These are phyloP conservation scores for Rhizoclosmatium globosum DNA, from an alignment of 192 early-diverging fungal species.

Conservation along the genomic window DNA sequence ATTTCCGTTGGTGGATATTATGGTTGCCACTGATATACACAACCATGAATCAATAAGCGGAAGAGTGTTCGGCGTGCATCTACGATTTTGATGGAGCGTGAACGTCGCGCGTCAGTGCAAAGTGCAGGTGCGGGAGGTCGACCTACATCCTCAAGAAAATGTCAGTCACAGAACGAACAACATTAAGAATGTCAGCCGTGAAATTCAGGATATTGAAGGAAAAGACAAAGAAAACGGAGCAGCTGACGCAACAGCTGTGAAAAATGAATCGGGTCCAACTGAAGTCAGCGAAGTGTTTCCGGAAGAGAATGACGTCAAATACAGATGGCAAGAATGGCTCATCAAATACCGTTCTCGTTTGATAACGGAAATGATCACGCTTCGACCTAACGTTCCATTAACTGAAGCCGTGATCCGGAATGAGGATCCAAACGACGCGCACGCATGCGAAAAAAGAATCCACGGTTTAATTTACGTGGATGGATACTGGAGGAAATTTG, in stretches of 20 bases:
- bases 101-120: background rate
- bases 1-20: slow-evolving; percentile 12
- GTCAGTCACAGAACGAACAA: slow-evolving; percentile 7
- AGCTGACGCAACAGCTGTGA: background rate
- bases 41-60: slow-evolving; percentile 36
- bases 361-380: slow-evolving; percentile 40
- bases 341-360: slow-evolving; percentile 67
- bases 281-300: slow-evolving; percentile 33
- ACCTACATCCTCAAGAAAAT: background rate
- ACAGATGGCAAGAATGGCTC: slow-evolving; percentile 60
- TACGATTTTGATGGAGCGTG: slow-evolving; percentile 7
- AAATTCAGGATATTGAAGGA: background rate
- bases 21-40: slow-evolving; percentile 10
- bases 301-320: slow-evolving; percentile 38
- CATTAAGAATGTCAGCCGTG: background rate
- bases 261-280: background rate
- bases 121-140: background rate
- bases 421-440: slow-evolving; percentile 46
- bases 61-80: slow-evolving; percentile 37
- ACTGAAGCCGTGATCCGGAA: slow-evolving; percentile 2
- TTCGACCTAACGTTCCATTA: slow-evolving; percentile 7
- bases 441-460: slow-evolving; percentile 78
- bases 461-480: slow-evolving; percentile 80
- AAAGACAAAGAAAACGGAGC: background rate
- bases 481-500: slow-evolving; percentile 74